Evolutionary conservation across 306 rosid genomes (phyloP).

Genomic region (Rosa persica): DNA sequence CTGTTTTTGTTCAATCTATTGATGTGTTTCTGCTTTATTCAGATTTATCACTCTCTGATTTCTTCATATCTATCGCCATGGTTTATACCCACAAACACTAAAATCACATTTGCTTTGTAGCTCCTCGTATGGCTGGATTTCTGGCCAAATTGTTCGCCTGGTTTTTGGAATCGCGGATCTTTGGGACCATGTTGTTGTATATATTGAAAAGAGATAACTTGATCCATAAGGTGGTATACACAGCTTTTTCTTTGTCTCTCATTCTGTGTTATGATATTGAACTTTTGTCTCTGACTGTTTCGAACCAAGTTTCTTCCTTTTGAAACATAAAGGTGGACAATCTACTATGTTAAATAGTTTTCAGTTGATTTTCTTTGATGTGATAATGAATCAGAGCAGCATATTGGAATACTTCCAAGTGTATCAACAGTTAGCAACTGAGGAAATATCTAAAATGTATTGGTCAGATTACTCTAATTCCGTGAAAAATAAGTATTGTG

Average conservation of each 20-base stretch:
- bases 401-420: not conserved
- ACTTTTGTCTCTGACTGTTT: too few species aligned
- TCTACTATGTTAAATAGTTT: not conserved
- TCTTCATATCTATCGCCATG: not conserved
- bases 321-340: not conserved
- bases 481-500: not conserved
- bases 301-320: not conserved
- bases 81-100: not conserved
- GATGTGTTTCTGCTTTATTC: not conserved
- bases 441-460: not conserved
- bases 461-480: not conserved
- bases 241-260: constrained; percentile 8
- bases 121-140: constrained; percentile 88
- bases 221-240: constrained; percentile 57
- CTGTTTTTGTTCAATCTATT: not conserved
- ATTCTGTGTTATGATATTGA: constrained; percentile 10
- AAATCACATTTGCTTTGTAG: constrained; percentile 25
- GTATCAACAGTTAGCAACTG: not conserved
- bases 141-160: constrained; percentile 60
- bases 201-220: constrained; percentile 70
- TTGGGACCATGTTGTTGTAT: constrained; percentile 63
- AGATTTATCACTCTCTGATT: not conserved
- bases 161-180: constrained; percentile 62
- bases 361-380: not conserved
- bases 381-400: not conserved